Conservation (phyloP, 352 stramenopile genomes). For the Globisporangium nunn region DNA sequence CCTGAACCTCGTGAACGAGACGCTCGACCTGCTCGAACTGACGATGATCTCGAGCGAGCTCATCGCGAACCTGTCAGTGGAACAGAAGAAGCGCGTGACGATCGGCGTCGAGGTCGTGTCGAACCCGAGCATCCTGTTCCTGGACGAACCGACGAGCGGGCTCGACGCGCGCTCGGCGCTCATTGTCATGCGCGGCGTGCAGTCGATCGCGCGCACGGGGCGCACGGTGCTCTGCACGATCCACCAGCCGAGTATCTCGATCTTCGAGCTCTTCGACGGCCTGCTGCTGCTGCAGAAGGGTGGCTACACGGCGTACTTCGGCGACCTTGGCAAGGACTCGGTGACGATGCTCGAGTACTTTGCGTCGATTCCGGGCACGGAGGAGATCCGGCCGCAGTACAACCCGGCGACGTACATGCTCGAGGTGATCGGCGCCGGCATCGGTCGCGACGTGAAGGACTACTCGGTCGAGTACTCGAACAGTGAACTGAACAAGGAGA, state of each 20-base stretch:
- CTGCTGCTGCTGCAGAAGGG: constrained; percentile 81
- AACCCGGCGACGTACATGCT: constrained; percentile 86
- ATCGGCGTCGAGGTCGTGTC: constrained; percentile 90
- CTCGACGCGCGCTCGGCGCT: constrained; percentile 82
- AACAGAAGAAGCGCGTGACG: constrained; percentile 91
- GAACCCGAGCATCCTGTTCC: constrained; percentile 91
- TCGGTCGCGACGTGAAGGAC: constrained; percentile 16
- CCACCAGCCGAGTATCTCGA: constrained; percentile 62
- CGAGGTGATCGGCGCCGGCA: constrained; percentile 52
- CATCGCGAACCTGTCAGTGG: constrained; percentile 53
- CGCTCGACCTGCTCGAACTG: constrained; percentile 52
- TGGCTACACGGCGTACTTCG: constrained; percentile 76
- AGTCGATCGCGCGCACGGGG: constrained; percentile 76
- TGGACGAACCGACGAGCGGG: constrained; percentile 90
- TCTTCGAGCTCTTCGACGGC: constrained; percentile 91
- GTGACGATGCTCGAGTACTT: constrained; percentile 85
- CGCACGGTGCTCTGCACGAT: constrained; percentile 76
- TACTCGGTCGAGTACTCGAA: constrained; percentile 45
- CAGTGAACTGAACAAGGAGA: constrained; percentile 14
- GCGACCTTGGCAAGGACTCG: constrained; percentile 71
- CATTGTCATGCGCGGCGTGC: constrained; percentile 84
- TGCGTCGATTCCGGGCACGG: constrained; percentile 54
- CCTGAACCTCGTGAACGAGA: constrained; percentile 44
- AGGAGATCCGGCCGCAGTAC: constrained; percentile 52
- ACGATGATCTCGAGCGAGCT: constrained; percentile 34